A percentile compares a stretch with the other conserved stretches of the same genome.
Evolutionary conservation across 2,329 filamentous ascomycete species (phyloP).

Genomic region (Tolypocladium paradoxum): DNA sequence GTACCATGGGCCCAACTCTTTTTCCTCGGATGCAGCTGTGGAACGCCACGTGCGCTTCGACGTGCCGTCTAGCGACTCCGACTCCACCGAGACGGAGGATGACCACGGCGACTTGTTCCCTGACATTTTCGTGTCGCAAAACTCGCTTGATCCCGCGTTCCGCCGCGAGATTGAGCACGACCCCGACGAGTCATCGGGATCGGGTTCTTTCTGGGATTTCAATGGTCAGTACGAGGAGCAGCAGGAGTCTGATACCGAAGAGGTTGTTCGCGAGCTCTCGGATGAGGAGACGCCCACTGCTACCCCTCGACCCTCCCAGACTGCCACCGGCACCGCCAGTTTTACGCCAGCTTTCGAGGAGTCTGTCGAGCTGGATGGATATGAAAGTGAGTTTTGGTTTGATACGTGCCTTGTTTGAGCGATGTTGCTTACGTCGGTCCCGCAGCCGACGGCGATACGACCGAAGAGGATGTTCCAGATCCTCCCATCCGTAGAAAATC

Average conservation of each 20-base stretch:
- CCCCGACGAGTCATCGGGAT: slow-evolving; percentile 45
- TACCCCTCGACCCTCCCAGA: slow-evolving; percentile 26
- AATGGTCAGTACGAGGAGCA: slow-evolving; percentile 33
- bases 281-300: slow-evolving; percentile 32
- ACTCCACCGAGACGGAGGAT: slow-evolving; percentile 52
- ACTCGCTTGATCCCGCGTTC: slow-evolving; percentile 59
- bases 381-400: slow-evolving; percentile 45
- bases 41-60: slow-evolving; percentile 67
- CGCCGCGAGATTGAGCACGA: slow-evolving; percentile 65
- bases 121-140: slow-evolving; percentile 69
- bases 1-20: slow-evolving; percentile 27
- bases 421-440: slow-evolving; percentile 22
- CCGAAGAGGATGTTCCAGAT: slow-evolving; percentile 47
- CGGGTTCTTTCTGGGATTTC: slow-evolving; percentile 54
- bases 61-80: slow-evolving; percentile 55
- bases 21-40: slow-evolving; percentile 26
- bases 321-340: slow-evolving; percentile 11
- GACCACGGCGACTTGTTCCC: slow-evolving; percentile 58
- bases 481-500: slow-evolving; percentile 37
- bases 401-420: slow-evolving; percentile 1
- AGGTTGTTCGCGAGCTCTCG: slow-evolving; percentile 23
- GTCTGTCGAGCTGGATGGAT: slow-evolving; percentile 39
- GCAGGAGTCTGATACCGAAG: slow-evolving; percentile 31
- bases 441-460: slow-evolving; percentile 50
- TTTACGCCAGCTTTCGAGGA: slow-evolving; percentile 21